phyloP scores from a whole-genome alignment of 352 stramenopile species.

The Phytophthora litchii region DNA sequence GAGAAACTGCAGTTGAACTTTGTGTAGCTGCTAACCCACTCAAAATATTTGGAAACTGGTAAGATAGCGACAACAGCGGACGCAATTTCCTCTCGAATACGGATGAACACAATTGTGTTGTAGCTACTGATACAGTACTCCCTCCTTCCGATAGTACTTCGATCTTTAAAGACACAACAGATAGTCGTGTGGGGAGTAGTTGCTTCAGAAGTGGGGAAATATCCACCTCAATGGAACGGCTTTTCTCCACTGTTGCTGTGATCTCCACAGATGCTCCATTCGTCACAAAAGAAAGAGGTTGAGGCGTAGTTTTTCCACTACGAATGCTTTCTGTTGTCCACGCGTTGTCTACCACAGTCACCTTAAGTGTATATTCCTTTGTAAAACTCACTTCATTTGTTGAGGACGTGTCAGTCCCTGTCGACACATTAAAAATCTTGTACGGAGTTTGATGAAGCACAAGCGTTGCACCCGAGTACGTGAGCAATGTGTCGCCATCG shows the following conservation, averaged over 20 bases:
- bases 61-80: conserved; percentile 49
- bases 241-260: conserved; percentile 50
- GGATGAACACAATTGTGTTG: conserved; percentile 69
- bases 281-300: conserved; percentile 30
- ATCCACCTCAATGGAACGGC: conserved; percentile 54
- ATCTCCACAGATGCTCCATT: conserved; percentile 38
- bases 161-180: conserved; percentile 57
- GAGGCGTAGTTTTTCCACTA: conserved; percentile 1
- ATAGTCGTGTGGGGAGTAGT: conserved; percentile 44
- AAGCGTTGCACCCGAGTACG: conserved; percentile 42
- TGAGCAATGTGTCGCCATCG: conserved; percentile 45
- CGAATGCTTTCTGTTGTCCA: conserved; percentile 49
- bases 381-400: conserved; percentile 38
- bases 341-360: conserved; percentile 54
- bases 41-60: conserved; percentile 57
- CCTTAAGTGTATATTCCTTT: conserved; percentile 48
- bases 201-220: conserved; percentile 49
- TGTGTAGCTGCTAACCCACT: conserved; percentile 29
- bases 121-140: conserved; percentile 28
- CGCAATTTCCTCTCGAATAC: conserved; percentile 60
- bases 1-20: conserved; percentile 39
- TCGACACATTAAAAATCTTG: conserved; percentile 59
- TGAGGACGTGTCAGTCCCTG: neutral
- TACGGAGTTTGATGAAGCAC: conserved; percentile 69
- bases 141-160: conserved; percentile 47